Evolutionary conservation across 1,284 basidiomycete genomes (phyloP).

Genomic region (Crepidotus sp.): DNA sequence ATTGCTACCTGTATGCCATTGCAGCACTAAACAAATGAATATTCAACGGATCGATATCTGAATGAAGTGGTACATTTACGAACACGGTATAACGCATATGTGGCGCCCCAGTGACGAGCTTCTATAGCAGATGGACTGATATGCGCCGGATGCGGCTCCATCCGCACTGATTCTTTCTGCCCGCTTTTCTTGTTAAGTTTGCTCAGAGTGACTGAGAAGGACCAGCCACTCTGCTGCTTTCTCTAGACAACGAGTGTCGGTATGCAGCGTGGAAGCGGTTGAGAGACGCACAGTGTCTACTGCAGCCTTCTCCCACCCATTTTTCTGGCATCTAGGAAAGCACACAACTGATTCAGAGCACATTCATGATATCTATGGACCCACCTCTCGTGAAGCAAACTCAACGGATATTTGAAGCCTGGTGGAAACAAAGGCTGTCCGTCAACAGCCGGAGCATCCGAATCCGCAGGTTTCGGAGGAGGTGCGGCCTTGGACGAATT

Average conservation of each 20-base stretch:
- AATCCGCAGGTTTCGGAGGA: slow-evolving; percentile 20
- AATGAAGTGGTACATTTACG: slow-evolving; percentile 27
- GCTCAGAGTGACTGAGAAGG: slow-evolving; percentile 57
- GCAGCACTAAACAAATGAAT: slow-evolving; percentile 50
- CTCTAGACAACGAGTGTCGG: background rate
- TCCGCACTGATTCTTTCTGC: slow-evolving; percentile 58
- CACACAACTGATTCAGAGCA: background rate
- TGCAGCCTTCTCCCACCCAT: slow-evolving; percentile 72
- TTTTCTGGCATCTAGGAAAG: slow-evolving; percentile 65
- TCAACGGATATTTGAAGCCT: slow-evolving; percentile 75
- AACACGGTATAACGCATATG: slow-evolving; percentile 81
- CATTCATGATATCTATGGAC: background rate
- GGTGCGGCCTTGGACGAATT: slow-evolving; percentile 71
- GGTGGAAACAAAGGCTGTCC: slow-evolving; percentile 65
- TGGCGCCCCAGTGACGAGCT: slow-evolving; percentile 83
- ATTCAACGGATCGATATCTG: slow-evolving; percentile 13
- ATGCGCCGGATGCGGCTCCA: slow-evolving; percentile 66
- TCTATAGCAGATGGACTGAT: slow-evolving; percentile 55
- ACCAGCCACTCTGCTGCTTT: slow-evolving; percentile 41
- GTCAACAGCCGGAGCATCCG: slow-evolving; percentile 18
- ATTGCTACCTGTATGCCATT: slow-evolving; percentile 71
- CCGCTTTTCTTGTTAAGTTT: slow-evolving; percentile 63
- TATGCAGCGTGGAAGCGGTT: background rate
- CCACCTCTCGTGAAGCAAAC: slow-evolving; percentile 68
- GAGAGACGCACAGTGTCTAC: slow-evolving; percentile 12